A percentile compares a stretch with the other conserved stretches of the same genome.
These are phyloP conservation scores for Termitomyces titanicus DNA, from an alignment of 768 basidiomycete species.

Conservation along the genomic window DNA sequence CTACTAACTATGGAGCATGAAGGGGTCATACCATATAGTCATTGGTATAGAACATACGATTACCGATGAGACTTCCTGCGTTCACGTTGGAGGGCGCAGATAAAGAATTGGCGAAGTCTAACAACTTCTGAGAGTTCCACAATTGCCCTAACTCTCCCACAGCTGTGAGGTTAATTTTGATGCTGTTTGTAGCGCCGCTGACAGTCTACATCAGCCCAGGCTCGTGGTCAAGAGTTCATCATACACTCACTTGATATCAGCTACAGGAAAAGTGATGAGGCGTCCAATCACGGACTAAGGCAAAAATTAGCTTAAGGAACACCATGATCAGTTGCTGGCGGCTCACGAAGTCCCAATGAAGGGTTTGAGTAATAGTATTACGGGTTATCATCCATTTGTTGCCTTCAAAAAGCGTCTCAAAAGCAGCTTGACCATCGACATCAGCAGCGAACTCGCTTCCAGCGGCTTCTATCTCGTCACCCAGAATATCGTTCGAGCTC, in stretches of 20 bases:
- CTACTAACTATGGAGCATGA: not conserved
- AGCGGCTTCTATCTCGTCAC: constrained; percentile 56
- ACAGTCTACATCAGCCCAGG: not conserved
- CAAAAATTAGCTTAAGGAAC: constrained; percentile 12
- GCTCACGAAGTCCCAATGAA: constrained; percentile 75
- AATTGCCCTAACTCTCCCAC: constrained; percentile 14
- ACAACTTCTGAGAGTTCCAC: constrained; percentile 25
- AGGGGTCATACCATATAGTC: constrained; percentile 58
- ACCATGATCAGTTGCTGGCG: not conserved
- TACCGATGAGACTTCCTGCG: constrained; percentile 49
- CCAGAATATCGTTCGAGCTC: constrained; percentile 60
- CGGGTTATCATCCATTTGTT: constrained; percentile 67
- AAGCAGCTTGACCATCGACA: constrained; percentile 38
- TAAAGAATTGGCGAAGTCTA: constrained; percentile 35
- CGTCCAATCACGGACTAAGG: constrained; percentile 44
- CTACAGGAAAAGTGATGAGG: constrained; percentile 65
- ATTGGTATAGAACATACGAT: constrained; percentile 61
- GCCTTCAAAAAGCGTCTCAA: constrained; percentile 26
- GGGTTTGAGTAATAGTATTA: constrained; percentile 50
- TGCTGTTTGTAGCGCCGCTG: constrained; percentile 50
- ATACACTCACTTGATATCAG: constrained; percentile 41
- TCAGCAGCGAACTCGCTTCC: constrained; percentile 56
- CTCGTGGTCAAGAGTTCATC: constrained; percentile 20
- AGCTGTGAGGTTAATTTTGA: constrained; percentile 51
- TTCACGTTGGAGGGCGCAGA: constrained; percentile 44